Conservation (phyloP, 163 green algal species). For the Prototheca wickerhamii region DNA sequence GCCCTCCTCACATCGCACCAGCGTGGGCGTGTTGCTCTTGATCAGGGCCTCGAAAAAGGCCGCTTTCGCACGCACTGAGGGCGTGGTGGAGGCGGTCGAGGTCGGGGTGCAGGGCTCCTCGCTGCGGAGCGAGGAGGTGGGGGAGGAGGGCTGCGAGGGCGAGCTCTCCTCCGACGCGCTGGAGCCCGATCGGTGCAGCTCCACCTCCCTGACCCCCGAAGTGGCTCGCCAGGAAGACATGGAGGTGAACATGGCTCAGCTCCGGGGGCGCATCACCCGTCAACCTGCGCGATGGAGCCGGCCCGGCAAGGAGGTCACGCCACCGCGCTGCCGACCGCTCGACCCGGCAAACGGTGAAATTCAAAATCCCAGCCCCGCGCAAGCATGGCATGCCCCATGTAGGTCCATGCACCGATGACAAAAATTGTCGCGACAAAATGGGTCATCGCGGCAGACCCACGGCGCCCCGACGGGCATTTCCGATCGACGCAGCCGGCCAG, state of each 20-base stretch:
- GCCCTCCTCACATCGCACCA: neutral
- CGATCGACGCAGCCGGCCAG: too few relatives aligned
- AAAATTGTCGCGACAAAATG: too few relatives aligned
- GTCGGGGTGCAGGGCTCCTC: neutral
- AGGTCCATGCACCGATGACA: too few relatives aligned
- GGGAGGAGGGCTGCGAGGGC: neutral
- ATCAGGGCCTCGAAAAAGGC: constrained; percentile 28
- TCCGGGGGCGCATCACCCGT: neutral
- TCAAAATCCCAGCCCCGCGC: too few relatives aligned
- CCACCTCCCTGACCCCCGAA: neutral
- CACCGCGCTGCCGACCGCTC: too few relatives aligned
- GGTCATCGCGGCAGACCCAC: too few relatives aligned
- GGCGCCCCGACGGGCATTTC: too few relatives aligned
- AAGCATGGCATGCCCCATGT: too few relatives aligned
- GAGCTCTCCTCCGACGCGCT: neutral
- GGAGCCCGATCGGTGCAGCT: too few relatives aligned
- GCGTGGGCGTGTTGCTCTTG: constrained; percentile 13
- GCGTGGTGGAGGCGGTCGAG: neutral
- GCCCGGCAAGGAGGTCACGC: too few relatives aligned
- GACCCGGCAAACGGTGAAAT: too few relatives aligned
- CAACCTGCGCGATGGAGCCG: too few relatives aligned
- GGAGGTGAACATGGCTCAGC: neutral
- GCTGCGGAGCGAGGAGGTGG: neutral
- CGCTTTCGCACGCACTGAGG: constrained; percentile 11
- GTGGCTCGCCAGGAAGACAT: neutral